Evolutionary conservation across 768 basidiomycete species (phyloP).

Genomic region (Neoboletus brunneissimus): DNA sequence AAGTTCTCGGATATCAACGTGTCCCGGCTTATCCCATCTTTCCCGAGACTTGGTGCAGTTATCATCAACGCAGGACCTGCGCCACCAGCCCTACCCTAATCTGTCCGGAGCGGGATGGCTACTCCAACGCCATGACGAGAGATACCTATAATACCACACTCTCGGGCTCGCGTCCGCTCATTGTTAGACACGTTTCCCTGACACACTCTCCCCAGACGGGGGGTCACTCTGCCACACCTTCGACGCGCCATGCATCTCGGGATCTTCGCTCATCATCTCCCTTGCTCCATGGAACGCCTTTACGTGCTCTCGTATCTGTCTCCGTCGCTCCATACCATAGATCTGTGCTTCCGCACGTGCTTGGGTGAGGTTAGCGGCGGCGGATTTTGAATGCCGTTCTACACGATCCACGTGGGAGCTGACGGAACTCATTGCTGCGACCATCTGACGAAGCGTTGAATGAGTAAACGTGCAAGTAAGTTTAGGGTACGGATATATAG

Average conservation of each 20-base stretch:
- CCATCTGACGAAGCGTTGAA: conserved; percentile 1
- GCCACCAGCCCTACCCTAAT: too few relatives aligned
- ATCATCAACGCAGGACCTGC: not conserved
- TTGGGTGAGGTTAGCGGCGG: conserved; percentile 55
- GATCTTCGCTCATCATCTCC: not conserved
- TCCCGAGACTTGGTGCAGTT: not conserved
- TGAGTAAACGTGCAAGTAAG: not conserved
- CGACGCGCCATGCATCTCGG: not conserved
- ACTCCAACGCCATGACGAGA: not conserved
- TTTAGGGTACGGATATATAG: not conserved
- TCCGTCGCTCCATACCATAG: conserved; percentile 51
- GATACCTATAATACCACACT: not conserved
- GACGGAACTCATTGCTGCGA: conserved; percentile 1
- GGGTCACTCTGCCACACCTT: not conserved
- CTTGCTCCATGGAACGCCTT: conserved; percentile 26
- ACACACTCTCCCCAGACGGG: not conserved
- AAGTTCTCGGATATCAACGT: not conserved
- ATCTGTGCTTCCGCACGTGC: conserved; percentile 57
- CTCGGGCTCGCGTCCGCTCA: not conserved
- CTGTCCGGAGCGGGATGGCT: not conserved
- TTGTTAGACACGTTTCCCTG: not conserved
- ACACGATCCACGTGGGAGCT: conserved; percentile 36
- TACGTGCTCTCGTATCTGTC: conserved; percentile 49
- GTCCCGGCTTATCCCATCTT: not conserved
- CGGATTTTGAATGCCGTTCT: conserved; percentile 43